Evolutionary conservation across 2,329 filamentous ascomycete species (phyloP).

Genomic region (Spiromastix sp.): DNA sequence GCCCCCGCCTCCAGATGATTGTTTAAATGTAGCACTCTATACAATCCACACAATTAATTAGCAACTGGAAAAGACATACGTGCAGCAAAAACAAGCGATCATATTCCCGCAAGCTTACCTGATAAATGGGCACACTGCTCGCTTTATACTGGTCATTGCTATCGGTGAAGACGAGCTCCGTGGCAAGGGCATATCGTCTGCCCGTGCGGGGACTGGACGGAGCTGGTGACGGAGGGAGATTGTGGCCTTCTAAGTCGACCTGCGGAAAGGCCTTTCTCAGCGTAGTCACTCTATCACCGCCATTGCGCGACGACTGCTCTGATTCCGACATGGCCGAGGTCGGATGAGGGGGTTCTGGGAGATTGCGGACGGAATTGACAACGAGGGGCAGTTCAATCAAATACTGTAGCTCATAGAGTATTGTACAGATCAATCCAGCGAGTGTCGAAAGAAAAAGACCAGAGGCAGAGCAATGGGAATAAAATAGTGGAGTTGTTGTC

Average conservation of each 20-base stretch:
- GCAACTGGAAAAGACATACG: slow-evolving; percentile 1
- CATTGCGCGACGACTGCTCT: slow-evolving; percentile 3
- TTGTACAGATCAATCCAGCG: too few species aligned
- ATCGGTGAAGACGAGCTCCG: slow-evolving; percentile 93
- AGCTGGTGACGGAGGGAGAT: slow-evolving; percentile 82
- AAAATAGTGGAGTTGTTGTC: too few species aligned
- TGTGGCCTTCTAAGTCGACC: slow-evolving; percentile 71
- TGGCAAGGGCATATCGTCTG: slow-evolving; percentile 84
- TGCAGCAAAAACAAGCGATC: background rate
- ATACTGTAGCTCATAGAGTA: too few species aligned
- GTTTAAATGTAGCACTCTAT: slow-evolving; percentile 95
- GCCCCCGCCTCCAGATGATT: slow-evolving; percentile 66
- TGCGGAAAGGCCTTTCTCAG: slow-evolving; percentile 42
- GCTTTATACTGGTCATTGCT: slow-evolving; percentile 94
- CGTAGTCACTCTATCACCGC: slow-evolving; percentile 3
- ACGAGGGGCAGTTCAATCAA: too few species aligned
- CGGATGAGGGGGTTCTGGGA: slow-evolving; percentile 1
- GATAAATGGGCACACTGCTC: slow-evolving; percentile 94
- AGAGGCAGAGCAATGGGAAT: too few species aligned
- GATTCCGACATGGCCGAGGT: slow-evolving; percentile 9
- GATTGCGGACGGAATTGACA: background rate
- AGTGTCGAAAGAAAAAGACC: too few species aligned
- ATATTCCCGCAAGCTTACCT: slow-evolving; percentile 37
- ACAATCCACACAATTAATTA: background rate
- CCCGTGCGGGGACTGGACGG: slow-evolving; percentile 82